Base-by-base conservation (phyloP, 192 early-diverging fungal species). In the Cetraspora pellucida region DNA sequence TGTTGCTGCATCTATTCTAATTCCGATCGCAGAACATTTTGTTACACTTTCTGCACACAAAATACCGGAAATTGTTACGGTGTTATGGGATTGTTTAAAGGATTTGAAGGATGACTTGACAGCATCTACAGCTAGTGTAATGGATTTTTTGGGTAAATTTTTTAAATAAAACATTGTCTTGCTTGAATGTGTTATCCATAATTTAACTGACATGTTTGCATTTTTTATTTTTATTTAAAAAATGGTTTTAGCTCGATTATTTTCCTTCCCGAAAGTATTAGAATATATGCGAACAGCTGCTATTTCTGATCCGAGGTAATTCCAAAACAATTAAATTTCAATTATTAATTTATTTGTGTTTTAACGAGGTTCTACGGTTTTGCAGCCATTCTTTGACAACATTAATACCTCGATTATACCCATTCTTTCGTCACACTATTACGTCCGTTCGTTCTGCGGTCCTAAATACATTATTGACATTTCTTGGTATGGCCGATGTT, bases 391-490 rank as follows among this genome's bases (percentile, higher is more conserved):
- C 89, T 23, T 83, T 96, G 13, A 72, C 84, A 0, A 84, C 86
- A 44, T 83, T 96, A 13, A 88, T 97, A n/a, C 95, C 96, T 8
- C 87, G 93, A 14, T 84, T 99, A 57, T 93, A 90, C 68, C 95
- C 95, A n/a, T 98, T 98, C 80, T 94, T 99, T 81, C 90, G 98
- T 45, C 97, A 99, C 75, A 91, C 95, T 0, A 93, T 97, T 47
- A 86, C 88, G 1, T 86, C 87, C 44, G 98, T 99, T 19, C 92
- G 98, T 2, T 76, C 85, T 0, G 94, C 97, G 0, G 94, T 95
- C 0, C 77, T 98, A 30, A 89, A 92, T 27, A 94, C 95, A 0
- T 79, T 98, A 7, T 50, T 85, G 46, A 93, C 95, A 0, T 91
- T 97, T 77, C 82, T 95, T 59, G 80, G 81, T 28, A 83, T 83